Percentiles rank a stretch among this genome's conserved stretches.
phyloP scores from a whole-genome alignment of 768 basidiomycete genomes.

The Agaricus bisporus region DNA sequence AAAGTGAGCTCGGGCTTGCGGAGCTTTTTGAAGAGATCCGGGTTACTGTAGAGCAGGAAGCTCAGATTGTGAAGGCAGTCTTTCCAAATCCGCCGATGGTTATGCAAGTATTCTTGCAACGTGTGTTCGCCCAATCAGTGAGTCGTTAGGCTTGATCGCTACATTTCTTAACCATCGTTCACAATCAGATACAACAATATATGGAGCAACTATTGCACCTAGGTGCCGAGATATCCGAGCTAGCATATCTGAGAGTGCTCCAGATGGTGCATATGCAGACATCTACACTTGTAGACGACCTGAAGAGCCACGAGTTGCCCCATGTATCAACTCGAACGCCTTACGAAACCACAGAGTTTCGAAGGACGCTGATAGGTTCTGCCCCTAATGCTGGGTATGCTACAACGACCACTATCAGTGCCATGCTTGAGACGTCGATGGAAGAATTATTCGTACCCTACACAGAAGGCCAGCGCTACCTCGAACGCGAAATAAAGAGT shows the following conservation, averaged over 20 bases:
- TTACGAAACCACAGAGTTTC: constrained; percentile 56
- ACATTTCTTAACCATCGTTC: too few relatives aligned
- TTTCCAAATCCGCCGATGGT: constrained; percentile 95
- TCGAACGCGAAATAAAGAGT: constrained; percentile 87
- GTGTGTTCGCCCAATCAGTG: constrained; percentile 97
- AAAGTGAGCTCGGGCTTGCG: constrained; percentile 69
- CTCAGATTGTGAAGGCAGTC: constrained; percentile 96
- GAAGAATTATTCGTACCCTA: constrained; percentile 96
- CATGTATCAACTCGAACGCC: constrained; percentile 59
- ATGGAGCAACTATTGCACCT: constrained; percentile 83
- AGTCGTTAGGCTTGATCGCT: constrained; percentile 18
- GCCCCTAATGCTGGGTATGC: constrained; percentile 35
- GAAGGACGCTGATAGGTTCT: constrained; percentile 43
- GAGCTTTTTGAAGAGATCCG: constrained; percentile 86
- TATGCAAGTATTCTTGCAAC: constrained; percentile 96
- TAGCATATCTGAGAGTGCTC: constrained; percentile 86
- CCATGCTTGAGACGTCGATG: constrained; percentile 93
- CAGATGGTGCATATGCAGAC: constrained; percentile 83
- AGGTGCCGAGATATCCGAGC: constrained; percentile 70
- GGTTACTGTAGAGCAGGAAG: constrained; percentile 88
- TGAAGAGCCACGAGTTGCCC: constrained; percentile 86
- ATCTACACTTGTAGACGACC: constrained; percentile 77
- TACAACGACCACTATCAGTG: constrained; percentile 55
- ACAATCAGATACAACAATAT: constrained; percentile 86
- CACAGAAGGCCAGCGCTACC: constrained; percentile 84